Conservation (phyloP, 2,329 filamentous ascomycete genomes). For the Botryotinia narcissicola region DNA sequence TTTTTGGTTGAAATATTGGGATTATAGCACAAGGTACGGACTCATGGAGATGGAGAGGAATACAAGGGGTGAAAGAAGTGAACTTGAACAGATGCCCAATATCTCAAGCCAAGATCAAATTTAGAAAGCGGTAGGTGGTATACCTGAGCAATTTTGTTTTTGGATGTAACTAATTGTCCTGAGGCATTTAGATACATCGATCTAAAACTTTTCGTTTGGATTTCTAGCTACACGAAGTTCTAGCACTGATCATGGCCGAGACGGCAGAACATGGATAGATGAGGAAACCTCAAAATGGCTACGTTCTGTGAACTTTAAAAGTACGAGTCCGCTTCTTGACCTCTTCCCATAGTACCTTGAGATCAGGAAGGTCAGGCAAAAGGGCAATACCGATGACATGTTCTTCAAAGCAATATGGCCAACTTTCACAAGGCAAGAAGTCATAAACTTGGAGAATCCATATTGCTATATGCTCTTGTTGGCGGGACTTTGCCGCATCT, state of each 20-base stretch:
- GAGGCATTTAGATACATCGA: neutral
- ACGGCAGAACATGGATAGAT: neutral
- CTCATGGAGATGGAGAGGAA: neutral
- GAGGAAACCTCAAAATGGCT: neutral
- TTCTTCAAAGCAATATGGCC: constrained; percentile 49
- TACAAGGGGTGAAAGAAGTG: too few relatives aligned
- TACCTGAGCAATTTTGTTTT: neutral
- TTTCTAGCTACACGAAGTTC: neutral
- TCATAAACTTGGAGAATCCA: constrained; percentile 56
- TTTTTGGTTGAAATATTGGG: neutral
- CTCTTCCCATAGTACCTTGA: constrained; percentile 59
- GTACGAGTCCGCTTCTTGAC: constrained; percentile 40
- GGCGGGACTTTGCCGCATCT: constrained; percentile 49
- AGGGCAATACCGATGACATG: constrained; percentile 51
- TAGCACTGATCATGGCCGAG: neutral
- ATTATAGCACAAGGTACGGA: too few relatives aligned
- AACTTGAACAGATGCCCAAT: neutral
- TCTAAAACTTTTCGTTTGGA: neutral
- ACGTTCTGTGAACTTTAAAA: neutral
- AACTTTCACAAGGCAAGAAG: constrained; percentile 47
- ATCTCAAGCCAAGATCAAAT: neutral
- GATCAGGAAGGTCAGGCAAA: constrained; percentile 49
- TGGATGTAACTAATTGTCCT: neutral
- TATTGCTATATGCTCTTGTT: constrained; percentile 61
- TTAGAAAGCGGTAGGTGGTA: neutral